These are phyloP conservation scores for Colletotrichum chlorophyti DNA, from an alignment of 2,329 filamentous ascomycete species.

Conservation along the genomic window DNA sequence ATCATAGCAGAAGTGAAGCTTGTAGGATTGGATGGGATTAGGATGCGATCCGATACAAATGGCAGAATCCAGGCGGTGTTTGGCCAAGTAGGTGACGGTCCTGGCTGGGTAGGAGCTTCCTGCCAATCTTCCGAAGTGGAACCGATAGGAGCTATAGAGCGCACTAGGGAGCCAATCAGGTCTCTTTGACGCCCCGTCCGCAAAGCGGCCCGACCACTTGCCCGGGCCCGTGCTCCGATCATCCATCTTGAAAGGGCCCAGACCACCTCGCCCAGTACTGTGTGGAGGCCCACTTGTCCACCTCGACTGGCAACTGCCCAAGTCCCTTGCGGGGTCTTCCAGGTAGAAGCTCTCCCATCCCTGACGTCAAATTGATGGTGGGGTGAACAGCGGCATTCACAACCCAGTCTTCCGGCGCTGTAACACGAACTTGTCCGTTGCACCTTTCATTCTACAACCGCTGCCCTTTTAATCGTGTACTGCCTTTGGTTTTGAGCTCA, in stretches of 20 bases:
- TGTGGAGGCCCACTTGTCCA: no score
- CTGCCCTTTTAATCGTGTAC: background rate
- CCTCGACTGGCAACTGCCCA: no score
- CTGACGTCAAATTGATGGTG: constrained; percentile 28
- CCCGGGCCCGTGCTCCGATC: constrained; percentile 21
- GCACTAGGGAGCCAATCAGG: background rate
- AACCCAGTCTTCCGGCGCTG: no score
- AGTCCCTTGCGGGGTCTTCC: constrained; percentile 25
- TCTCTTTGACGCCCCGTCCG: background rate
- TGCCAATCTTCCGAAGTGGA: constrained; percentile 6
- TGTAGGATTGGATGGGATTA: background rate
- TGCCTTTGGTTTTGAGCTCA: no score
- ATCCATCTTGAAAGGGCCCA: constrained; percentile 1
- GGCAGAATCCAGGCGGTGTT: constrained; percentile 17
- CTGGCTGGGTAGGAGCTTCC: constrained; percentile 1
- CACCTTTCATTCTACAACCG: no score
- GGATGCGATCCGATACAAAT: no score
- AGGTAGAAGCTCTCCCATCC: constrained; percentile 23
- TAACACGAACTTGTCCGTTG: no score
- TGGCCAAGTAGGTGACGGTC: background rate
- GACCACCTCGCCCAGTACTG: background rate
- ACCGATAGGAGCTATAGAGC: background rate
- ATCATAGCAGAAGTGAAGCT: background rate
- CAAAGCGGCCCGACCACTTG: constrained; percentile 21
- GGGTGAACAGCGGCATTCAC: constrained; percentile 13